Evolutionary conservation across 2,329 filamentous ascomycete species (phyloP), one percentile per base, ranked within the genome.

Genomic region (Botrytis squamosa): DNA sequence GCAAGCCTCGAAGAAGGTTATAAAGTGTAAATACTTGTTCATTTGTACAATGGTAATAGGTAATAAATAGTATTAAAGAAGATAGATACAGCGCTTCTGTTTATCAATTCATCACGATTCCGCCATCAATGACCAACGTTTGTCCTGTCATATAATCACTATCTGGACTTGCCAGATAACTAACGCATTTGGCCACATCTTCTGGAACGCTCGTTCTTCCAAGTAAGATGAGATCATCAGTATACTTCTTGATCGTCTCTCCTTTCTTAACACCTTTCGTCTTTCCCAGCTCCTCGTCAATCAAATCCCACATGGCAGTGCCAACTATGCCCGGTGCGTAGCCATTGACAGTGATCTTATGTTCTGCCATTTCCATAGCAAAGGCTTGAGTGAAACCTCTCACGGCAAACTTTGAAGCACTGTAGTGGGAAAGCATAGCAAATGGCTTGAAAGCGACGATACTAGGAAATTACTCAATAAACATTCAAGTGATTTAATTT

Each of bases 251-350:
- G 72, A 90, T 87, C 22, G 85, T 86, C 38, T 87, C 85, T 3
- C 87, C 87, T 77, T 85, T 87, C 77, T 84, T 81, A 0, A 83
- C 82, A 0, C 87, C 89, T 1, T 81, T 83, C 73, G 84, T 84
- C 79, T 87, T 84, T 0, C 85, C 88, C 46, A 91, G 75, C 73
- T 86, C 86, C 75, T 88, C 86, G 75, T 92, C 91, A 71, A 92
- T 91, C 3, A 88, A 79, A 64, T 92, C 90, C 90, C 90, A 92
- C 90, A 92, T 92, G 0, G 84, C 83, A 0, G 89, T 92, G 0
- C 86, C 89, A 0, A 92, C 89, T 66, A 92, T 91, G 86, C 5
- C 87, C 0, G 91, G 91, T 0, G 89, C 90, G 77, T 92, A 92
- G 0, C 87, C 87, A 76, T 92, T 93, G 44, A 88, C 90, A 0